phyloP scores from a whole-genome alignment of 768 basidiomycete genomes.

The Pleurotus salmoneostramineus region DNA sequence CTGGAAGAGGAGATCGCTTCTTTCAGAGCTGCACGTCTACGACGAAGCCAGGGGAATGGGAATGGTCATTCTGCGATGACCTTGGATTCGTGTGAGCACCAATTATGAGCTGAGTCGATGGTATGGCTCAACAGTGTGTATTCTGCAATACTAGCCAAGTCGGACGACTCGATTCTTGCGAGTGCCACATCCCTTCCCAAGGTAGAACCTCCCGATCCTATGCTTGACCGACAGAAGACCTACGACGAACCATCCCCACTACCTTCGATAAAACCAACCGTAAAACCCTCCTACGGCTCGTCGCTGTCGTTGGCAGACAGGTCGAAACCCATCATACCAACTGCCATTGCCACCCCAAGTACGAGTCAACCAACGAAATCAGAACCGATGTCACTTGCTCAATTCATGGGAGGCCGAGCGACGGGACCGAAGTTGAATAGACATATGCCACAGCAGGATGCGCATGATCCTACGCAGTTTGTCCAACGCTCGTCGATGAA shows the following conservation, averaged over 20 bases:
- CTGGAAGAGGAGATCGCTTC: conserved; percentile 62
- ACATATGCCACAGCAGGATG: conserved; percentile 70
- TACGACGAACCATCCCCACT: too few species aligned
- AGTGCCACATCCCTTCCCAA: conserved; percentile 3
- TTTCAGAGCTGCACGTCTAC: conserved; percentile 45
- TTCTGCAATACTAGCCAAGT: too few species aligned
- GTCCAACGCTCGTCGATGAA: conserved; percentile 45
- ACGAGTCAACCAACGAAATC: conserved; percentile 22
- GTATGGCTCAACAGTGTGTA: neutral
- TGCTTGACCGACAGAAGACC: too few species aligned
- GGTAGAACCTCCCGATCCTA: too few species aligned
- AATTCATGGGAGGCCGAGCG: conserved; percentile 78
- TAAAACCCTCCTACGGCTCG: too few species aligned
- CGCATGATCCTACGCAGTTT: conserved; percentile 60
- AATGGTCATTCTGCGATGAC: conserved; percentile 26
- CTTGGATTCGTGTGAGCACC: conserved; percentile 42
- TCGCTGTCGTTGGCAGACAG: too few species aligned
- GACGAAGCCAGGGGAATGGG: conserved; percentile 41
- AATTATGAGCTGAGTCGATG: conserved; percentile 5
- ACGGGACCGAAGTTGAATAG: conserved; percentile 70
- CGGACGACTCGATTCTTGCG: too few species aligned
- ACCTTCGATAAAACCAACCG: too few species aligned
- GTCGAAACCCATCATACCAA: neutral
- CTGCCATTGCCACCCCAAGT: conserved; percentile 8
- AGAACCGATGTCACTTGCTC: conserved; percentile 67